These are phyloP conservation scores for Trypanosoma cruzi DNA, from an alignment of 208 protist species.

Conservation along the genomic window DNA sequence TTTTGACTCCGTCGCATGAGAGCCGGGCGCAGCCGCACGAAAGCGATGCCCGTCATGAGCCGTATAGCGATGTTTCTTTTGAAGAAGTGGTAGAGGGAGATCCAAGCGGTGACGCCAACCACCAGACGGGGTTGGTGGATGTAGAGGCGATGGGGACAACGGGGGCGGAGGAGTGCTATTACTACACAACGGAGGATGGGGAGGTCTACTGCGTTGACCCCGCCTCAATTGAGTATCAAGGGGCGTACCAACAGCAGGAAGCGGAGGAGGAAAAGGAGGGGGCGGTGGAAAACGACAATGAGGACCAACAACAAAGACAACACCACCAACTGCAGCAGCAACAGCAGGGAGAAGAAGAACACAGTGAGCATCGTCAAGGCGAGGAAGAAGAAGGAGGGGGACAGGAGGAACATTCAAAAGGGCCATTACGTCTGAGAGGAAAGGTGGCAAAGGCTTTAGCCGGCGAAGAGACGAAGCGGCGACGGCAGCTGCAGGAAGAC, in stretches of 20 bases:
- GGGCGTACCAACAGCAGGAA: slow-evolving; percentile 6
- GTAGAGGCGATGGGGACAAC: background rate
- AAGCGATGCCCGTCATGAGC: background rate
- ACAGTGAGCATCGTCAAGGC: background rate
- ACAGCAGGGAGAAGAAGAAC: background rate
- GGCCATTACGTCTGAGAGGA: background rate
- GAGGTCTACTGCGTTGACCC: slow-evolving; percentile 47
- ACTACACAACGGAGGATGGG: slow-evolving; percentile 57
- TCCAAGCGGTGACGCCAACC: background rate
- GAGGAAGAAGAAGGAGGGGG: background rate
- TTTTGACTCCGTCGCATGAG: background rate
- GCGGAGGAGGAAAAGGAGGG: slow-evolving; percentile 18
- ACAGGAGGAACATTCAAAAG: background rate
- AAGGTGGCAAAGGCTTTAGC: slow-evolving; percentile 3
- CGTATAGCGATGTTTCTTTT: background rate
- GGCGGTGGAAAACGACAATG: slow-evolving; percentile 14
- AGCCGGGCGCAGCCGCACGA: background rate
- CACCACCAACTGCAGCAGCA: no score
- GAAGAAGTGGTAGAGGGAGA: background rate
- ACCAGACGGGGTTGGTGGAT: no score
- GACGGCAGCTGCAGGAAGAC: slow-evolving; percentile 22
- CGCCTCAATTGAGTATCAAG: slow-evolving; percentile 19
- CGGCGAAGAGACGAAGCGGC: slow-evolving; percentile 24
- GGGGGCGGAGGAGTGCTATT: slow-evolving; percentile 40
- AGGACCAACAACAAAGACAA: no score